Evolutionary conservation across 768 basidiomycete genomes (phyloP).

Genomic region (Trametes gibbosa): DNA sequence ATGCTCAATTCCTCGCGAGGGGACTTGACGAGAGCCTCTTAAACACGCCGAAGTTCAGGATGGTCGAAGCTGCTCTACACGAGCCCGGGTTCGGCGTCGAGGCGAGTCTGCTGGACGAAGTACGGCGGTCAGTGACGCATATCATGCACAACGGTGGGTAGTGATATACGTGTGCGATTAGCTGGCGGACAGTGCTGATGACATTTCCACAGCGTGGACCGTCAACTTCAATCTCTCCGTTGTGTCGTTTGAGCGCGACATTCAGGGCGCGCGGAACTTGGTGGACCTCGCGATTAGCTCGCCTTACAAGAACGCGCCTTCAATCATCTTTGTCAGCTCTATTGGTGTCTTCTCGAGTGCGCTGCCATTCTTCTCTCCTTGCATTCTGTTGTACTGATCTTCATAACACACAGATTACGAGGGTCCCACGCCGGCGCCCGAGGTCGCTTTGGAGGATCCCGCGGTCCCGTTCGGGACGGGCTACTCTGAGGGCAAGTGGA

Average conservation of each 20-base stretch:
- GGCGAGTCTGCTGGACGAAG: conserved; percentile 27
- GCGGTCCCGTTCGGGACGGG: conserved; percentile 26
- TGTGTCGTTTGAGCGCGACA: conserved; percentile 29
- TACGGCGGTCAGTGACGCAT: conserved; percentile 32
- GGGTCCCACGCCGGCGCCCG: conserved; percentile 17
- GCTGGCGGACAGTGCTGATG: too few species aligned
- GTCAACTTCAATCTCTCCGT: conserved; percentile 36
- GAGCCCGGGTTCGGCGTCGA: conserved; percentile 28
- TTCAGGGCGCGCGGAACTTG: conserved; percentile 32
- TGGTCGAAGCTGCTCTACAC: conserved; percentile 33
- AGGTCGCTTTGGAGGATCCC: conserved; percentile 16
- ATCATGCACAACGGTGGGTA: conserved; percentile 39
- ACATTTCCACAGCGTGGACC: conserved; percentile 28
- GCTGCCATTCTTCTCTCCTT: neutral
- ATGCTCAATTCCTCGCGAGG: conserved; percentile 26
- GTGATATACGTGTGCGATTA: neutral
- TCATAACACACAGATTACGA: neutral
- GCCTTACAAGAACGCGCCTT: conserved; percentile 26
- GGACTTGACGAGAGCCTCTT: conserved; percentile 32
- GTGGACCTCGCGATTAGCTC: conserved; percentile 38
- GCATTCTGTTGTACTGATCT: neutral
- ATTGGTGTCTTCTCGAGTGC: conserved; percentile 28
- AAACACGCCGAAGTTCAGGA: conserved; percentile 29
- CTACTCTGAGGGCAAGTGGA: conserved; percentile 36
- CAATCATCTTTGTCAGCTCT: conserved; percentile 36